Evolutionary conservation across 495 filamentous ascomycete species (phyloP), one percentile per base, ranked within the genome.

Genomic region (Penicillium goetzii): DNA sequence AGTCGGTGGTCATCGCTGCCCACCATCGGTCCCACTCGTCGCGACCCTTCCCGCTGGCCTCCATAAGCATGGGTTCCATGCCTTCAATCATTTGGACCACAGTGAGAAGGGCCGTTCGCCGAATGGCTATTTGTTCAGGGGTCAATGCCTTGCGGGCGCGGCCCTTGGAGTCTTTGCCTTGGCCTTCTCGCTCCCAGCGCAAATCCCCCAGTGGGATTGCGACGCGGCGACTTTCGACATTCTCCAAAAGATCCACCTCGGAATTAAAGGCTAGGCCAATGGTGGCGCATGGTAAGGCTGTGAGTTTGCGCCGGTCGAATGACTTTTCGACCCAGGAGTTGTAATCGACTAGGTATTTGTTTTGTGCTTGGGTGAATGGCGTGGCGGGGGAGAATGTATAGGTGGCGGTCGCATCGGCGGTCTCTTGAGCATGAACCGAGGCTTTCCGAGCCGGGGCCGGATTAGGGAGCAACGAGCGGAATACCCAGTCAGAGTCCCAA

Each of bases 11-110:
- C 89, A 97, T 90, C 67, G 89, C 90, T 36, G 89, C 86, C 80
- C 90, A 88, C 93, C 92, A 97, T 43, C 86, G 80, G 73, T 96
- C 91, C 92, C 92, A 98, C 76, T 97, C 94, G 64, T 96, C 91
- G 69, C 89, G 86, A 68, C 88, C 89, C 80, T 96, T 95, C 28
- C 88, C 90, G 68, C 90, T 93, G 34, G 86, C 86, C 67, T 96
- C 90, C 70, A 89, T 86, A 60, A 97, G 77, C 36, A 94, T 74
- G 30, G 92, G 92, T 75, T 97, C 93, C 75, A 98, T 79, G 58
- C 86, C 88, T 68, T 96, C 92, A 26, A 97, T 93, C 85, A 92
- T 86, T 70, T 93, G 89, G 58, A 93, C 86, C n/a, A 92, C 86
- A 3, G 90, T 91, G 73, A 90, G 78, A 60, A 95, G 84, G 38